Conservation (phyloP, 2,329 filamentous ascomycete genomes). For the Karstenula rhodostoma region DNA sequence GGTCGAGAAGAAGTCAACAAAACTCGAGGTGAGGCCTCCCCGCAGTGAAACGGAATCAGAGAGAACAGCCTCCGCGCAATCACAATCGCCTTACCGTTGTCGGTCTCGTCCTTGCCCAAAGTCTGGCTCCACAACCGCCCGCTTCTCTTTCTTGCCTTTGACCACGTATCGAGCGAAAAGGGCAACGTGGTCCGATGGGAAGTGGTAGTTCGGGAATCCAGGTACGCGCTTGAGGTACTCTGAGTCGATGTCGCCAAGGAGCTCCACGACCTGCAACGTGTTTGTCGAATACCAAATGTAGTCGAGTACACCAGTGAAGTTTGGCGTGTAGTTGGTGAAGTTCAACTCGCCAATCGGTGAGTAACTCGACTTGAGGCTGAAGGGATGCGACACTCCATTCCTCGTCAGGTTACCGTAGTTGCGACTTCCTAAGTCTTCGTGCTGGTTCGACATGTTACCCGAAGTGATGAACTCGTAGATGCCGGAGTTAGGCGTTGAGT, state of each 20-base stretch:
- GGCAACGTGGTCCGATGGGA: conserved; percentile 91
- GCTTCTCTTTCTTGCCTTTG: conserved; percentile 83
- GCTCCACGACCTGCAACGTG: conserved; percentile 79
- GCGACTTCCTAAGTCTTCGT: conserved; percentile 79
- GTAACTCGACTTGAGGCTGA: conserved; percentile 92
- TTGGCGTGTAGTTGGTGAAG: conserved; percentile 96
- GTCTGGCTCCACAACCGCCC: conserved; percentile 47
- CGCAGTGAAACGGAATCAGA: background rate
- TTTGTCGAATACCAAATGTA: conserved; percentile 99
- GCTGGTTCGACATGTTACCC: conserved; percentile 78
- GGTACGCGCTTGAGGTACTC: conserved; percentile 86
- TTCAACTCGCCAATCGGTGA: conserved; percentile 82
- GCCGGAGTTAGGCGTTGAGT: conserved; percentile 85
- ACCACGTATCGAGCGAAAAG: conserved; percentile 89
- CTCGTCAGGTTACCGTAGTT: conserved; percentile 94
- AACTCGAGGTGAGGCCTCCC: conserved; percentile 12
- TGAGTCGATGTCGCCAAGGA: conserved; percentile 86
- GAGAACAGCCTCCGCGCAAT: background rate
- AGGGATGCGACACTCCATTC: conserved; percentile 92
- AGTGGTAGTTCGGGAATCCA: conserved; percentile 93
- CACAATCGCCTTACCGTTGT: conserved; percentile 29
- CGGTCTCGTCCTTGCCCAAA: conserved; percentile 47
- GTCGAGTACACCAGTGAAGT: conserved; percentile 91
- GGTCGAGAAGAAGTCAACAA: conserved; percentile 26
- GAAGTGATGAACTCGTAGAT: conserved; percentile 90